Conservation (phyloP, 345 rosid species). For the Pugionium cornutum region DNA sequence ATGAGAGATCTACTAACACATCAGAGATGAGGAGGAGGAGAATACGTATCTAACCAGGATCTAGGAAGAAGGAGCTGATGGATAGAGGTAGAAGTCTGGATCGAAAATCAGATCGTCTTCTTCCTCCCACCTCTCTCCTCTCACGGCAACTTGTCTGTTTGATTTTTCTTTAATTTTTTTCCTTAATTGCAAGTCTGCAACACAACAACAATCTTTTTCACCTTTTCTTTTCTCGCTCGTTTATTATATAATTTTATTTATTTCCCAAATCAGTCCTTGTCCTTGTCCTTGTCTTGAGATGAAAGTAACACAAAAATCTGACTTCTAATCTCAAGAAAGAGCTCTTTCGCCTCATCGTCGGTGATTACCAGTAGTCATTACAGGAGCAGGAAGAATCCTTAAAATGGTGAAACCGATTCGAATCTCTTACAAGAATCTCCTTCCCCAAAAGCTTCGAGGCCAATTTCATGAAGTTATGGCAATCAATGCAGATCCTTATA, state of each 20-base stretch:
- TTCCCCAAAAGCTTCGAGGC: conserved; percentile 61
- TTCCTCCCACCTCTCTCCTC: conserved; percentile 27
- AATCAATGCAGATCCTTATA: conserved; percentile 78
- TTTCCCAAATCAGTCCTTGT: conserved; percentile 32
- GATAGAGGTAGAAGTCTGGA: conserved; percentile 33
- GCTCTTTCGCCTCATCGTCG: conserved; percentile 5
- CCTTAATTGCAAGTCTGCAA: conserved; percentile 21
- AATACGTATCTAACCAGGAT: not conserved
- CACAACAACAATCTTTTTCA: conserved; percentile 18
- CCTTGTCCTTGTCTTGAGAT: conserved; percentile 32
- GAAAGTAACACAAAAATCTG: conserved; percentile 30
- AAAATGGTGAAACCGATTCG: conserved; percentile 85
- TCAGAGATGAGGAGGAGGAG: not conserved
- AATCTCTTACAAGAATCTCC: conserved; percentile 76
- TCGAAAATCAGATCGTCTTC: conserved; percentile 41
- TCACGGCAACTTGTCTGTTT: conserved; percentile 33
- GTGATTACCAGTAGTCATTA: conserved; percentile 72
- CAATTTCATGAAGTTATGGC: conserved; percentile 88
- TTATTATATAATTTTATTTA: conserved; percentile 13
- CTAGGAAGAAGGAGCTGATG: conserved; percentile 26
- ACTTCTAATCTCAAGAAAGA: not conserved
- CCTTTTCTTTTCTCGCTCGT: conserved; percentile 6
- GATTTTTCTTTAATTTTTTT: not conserved
- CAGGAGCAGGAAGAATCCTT: conserved; percentile 66
- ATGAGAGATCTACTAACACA: conserved; percentile 17